Evolutionary conservation across 2,329 filamentous ascomycete species (phyloP).

Genomic region (Xylaria sp.): DNA sequence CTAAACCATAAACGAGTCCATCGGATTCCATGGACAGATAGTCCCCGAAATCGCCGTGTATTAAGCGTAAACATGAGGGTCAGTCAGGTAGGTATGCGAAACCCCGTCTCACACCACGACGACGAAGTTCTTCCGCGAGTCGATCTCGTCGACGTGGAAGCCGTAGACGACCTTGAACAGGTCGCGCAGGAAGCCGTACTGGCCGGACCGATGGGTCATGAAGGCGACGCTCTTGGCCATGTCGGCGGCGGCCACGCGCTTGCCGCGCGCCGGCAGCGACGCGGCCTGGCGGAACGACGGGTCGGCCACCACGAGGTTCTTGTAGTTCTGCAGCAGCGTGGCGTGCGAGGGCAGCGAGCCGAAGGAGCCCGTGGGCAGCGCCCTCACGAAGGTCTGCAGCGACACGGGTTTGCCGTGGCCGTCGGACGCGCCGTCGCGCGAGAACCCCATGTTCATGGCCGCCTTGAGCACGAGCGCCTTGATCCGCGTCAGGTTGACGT

Average conservation of each 20-base stretch:
- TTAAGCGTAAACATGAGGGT: neutral
- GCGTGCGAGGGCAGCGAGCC: conserved; percentile 77
- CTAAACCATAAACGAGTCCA: no score
- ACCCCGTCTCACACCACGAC: conserved; percentile 65
- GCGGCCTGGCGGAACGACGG: conserved; percentile 68
- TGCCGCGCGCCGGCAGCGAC: conserved; percentile 66
- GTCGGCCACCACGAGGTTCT: conserved; percentile 80
- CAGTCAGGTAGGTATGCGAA: no score
- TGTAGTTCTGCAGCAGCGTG: conserved; percentile 80
- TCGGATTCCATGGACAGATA: no score
- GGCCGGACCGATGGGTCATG: conserved; percentile 74
- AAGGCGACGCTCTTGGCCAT: conserved; percentile 81
- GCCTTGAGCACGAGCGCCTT: conserved; percentile 85
- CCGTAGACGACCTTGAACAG: conserved; percentile 87
- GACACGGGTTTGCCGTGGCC: conserved; percentile 60
- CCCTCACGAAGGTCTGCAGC: conserved; percentile 80
- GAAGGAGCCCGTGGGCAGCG: conserved; percentile 80
- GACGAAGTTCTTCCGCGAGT: conserved; percentile 71
- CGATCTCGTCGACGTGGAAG: conserved; percentile 81
- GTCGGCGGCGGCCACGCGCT: conserved; percentile 74
- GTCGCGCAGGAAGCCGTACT: conserved; percentile 83
- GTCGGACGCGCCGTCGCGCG: conserved; percentile 61
- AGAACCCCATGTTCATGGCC: conserved; percentile 85
- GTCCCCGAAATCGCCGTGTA: neutral
- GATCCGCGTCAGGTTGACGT: conserved; percentile 79